Conservation (phyloP, 805 yeast genomes). For the Lipomyces kockii region DNA sequence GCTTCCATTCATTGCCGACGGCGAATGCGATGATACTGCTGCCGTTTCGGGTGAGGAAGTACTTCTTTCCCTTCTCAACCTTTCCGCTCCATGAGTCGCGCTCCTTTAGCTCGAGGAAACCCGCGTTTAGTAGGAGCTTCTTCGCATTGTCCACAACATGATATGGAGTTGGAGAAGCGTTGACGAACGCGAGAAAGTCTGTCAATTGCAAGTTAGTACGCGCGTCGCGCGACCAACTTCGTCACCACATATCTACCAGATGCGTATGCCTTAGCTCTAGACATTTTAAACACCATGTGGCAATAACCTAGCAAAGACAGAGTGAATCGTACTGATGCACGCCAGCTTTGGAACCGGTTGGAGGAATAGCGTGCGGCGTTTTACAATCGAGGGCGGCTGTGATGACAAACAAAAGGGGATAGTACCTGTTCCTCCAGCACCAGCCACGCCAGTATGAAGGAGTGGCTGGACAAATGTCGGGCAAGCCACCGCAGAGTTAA, state of each 20-base stretch:
- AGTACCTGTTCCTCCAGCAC: no score
- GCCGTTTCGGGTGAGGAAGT: constrained; percentile 86
- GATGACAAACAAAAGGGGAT: no score
- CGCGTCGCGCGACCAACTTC: not conserved
- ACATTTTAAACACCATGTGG: constrained; percentile 27
- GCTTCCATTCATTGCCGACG: constrained; percentile 71
- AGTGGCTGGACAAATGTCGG: no score
- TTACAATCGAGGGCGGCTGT: no score
- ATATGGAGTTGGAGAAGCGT: constrained; percentile 89
- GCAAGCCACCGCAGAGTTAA: no score
- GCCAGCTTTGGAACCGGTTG: no score
- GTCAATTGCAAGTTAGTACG: not conserved
- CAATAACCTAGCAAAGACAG: not conserved
- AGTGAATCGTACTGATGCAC: no score
- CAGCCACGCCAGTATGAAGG: no score
- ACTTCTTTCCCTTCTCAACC: constrained; percentile 63
- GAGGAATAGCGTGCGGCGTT: no score
- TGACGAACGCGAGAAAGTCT: constrained; percentile 77
- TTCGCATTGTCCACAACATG: constrained; percentile 81
- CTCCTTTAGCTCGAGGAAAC: constrained; percentile 76
- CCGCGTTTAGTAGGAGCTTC: constrained; percentile 58
- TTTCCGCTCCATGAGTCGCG: constrained; percentile 68
- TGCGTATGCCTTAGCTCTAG: constrained; percentile 29
- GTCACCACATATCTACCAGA: constrained; percentile 15
- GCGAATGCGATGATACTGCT: constrained; percentile 88